Evolutionary conservation across 2,329 filamentous ascomycete species (phyloP), one percentile per base, ranked within the genome.

Genomic region (Fusarium beomiforme): DNA sequence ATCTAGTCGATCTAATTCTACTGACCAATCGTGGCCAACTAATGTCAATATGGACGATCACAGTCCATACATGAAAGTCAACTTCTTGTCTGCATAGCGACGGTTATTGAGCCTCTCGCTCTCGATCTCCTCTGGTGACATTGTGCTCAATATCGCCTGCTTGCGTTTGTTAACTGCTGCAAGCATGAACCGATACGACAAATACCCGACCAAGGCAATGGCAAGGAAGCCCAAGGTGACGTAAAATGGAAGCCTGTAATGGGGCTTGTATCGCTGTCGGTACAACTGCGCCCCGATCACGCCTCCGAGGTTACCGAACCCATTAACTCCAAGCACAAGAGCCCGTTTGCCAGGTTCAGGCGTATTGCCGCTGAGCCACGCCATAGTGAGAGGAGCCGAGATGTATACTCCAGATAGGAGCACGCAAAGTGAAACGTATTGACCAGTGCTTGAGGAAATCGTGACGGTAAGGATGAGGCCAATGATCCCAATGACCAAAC

Each of bases 291-390:
- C 69, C 11, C 73, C 75, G 23, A 77, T 74, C 23, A 77, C 68
- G 37, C 75, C 75, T 19, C 75, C 75, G 8, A 77, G 61, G 59
- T 77, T 77, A 21, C 75, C 75, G 41, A 77, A 76, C 43, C 76
- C 66, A 54, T 77, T 77, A n/a, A 75, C 72, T n/a, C 75, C 75
- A 23, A 77, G 69, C 11, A 77, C 75, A 16, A 77, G 71, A 17
- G 75, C 71, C 14, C 75, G 73, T 59, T 77, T 77, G 47, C 75
- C 75, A 21, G 75, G 75, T 47, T 77, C 75, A n/a, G 75, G 75
- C 17, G 73, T 77, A 51, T 77, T 77, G 62, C 75, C 75, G 44
- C 72, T 77, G 23, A 77, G 70, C 75, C 75, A 77, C 10, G 75
- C 75, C 37, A 77, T 72, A 17, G 75, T 77, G 34, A 77, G 60